Evolutionary conservation across 768 basidiomycete species (phyloP), one percentile per base, ranked within the genome.

Genomic region (Lyophyllum semitale): DNA sequence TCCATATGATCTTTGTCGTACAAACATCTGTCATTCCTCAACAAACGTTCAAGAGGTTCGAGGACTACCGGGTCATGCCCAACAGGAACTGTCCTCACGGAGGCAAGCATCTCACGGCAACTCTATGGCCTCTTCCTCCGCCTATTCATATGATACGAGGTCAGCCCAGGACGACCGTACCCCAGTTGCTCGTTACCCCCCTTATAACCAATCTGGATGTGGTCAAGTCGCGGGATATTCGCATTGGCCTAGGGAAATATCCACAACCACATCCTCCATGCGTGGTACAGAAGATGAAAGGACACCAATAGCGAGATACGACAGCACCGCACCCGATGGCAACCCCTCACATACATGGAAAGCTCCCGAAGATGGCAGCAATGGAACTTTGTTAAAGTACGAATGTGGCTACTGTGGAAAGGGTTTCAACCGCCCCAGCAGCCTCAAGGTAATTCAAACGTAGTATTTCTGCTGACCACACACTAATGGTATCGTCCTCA

Each of bases 341-440:
- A 44, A 26, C 8, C 49, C 33, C 12, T 23, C 48, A 13, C 25
- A 17, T 23, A 26, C 38, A 15, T 44, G 45, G 38, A 53, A 23
- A n/a, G 27, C 41, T 20, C 22, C 55, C 13, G 59, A 62, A 20
- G 55, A 62, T 48, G 35, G 38, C 30, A 37, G 23, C 12, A 64
- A 54, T 45, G 57, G 53, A 37, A 71, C 80, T 20, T 50, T 70
- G 17, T 63, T 78, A 51, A 88, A 86, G 70, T 91, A 92, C 64
- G 88, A 90, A 61, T 93, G 90, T 64, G 72, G 68, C 29, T 90
- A 88, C 69, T 93, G 90, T 67, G 85, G 86, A 26, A 93, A 92
- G 67, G 84, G 85, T 18, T 93, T 93, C 71, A 91, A 82, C 64
- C 81, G 90, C 23, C 90, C 90, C 0, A 91, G 89, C 59, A 93